Evolutionary conservation across 208 protist species (phyloP), one percentile per base, ranked within the genome.

Genomic region (Trypanosoma boissoni): DNA sequence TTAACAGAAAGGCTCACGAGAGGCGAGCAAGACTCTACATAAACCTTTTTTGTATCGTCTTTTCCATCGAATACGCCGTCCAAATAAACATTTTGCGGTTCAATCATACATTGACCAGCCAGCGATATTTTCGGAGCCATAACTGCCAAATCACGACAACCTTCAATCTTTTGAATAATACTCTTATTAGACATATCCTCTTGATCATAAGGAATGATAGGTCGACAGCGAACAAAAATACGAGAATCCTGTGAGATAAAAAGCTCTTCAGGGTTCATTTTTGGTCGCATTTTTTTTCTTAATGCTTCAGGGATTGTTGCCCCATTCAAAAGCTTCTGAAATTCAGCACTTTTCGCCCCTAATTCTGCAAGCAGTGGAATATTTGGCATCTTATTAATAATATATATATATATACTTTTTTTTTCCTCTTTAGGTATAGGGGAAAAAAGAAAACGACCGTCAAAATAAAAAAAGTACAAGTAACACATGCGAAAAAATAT

Each of bases 81-180:
- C 23, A 95, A 64, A 26, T 71, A 72, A 8, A 95, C 80, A n/a
- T 68, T 65, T 32, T 69, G 72, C 2, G 88, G 82, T 1, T 95
- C 85, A 43, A 95, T 76, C 0, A 70, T 82, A 59, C 85, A 92
- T 27, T 88, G 60, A 10, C 85, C 82, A 12, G 85, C 82, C 16
- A 95, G 70, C 0, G 88, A 90, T 55, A 95, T 85, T 62, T 90
- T 92, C 0, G 88, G 88, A 16, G 72, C 76, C 85, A 95, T 92
- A 2, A 95, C 50, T 14, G 92, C 78, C 29, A 90, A 66, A 55
- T 95, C 88, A 36, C 85, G 76, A 16, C 56, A 53, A n/a, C 74
- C 80, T 7, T 87, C 68, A 3, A 92, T 72, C 41, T 92, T 92
- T 28, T 86, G 85, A 28, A 92, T 77, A 42, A 92, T 91, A 61